Percentiles rank a stretch among this genome's conserved stretches.
phyloP scores from a whole-genome alignment of 306 rosid species.

The Delonix regia region DNA sequence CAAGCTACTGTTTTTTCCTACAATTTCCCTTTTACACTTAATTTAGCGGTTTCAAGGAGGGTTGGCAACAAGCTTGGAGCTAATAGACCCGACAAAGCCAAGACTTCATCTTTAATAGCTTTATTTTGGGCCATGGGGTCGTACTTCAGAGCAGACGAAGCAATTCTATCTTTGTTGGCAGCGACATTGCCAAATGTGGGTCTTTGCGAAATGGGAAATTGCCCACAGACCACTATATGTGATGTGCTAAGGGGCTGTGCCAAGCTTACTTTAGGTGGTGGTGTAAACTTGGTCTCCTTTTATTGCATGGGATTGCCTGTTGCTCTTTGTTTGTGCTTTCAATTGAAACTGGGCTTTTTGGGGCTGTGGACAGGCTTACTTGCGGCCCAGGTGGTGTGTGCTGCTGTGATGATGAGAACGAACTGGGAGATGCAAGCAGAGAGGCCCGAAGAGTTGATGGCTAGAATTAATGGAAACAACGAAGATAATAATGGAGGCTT shows the following conservation, averaged over 20 bases:
- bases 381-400: conserved; percentile 39
- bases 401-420: conserved; percentile 26
- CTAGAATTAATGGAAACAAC: neutral
- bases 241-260: conserved; percentile 54
- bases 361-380: conserved; percentile 46
- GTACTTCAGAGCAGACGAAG: conserved; percentile 33
- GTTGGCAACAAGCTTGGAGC: conserved; percentile 57
- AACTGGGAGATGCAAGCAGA: conserved; percentile 43
- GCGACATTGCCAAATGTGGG: conserved; percentile 39
- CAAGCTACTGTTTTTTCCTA: conserved; percentile 51
- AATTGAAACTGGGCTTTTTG: conserved; percentile 25
- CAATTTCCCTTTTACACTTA: conserved; percentile 46
- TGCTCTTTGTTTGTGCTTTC: conserved; percentile 27
- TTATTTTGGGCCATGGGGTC: conserved; percentile 46
- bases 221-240: conserved; percentile 51
- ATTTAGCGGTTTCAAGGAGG: conserved; percentile 49
- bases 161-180: conserved; percentile 22
- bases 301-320: conserved; percentile 45
- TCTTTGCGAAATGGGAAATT: conserved; percentile 54
- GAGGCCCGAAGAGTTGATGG: conserved; percentile 26
- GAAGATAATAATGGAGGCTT: neutral
- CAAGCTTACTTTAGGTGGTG: conserved; percentile 41
- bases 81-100: conserved; percentile 41
- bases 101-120: conserved; percentile 33
- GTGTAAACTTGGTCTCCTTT: conserved; percentile 32